These are phyloP conservation scores for Lyophyllum shimeji DNA, from an alignment of 768 basidiomycete species.

Conservation along the genomic window DNA sequence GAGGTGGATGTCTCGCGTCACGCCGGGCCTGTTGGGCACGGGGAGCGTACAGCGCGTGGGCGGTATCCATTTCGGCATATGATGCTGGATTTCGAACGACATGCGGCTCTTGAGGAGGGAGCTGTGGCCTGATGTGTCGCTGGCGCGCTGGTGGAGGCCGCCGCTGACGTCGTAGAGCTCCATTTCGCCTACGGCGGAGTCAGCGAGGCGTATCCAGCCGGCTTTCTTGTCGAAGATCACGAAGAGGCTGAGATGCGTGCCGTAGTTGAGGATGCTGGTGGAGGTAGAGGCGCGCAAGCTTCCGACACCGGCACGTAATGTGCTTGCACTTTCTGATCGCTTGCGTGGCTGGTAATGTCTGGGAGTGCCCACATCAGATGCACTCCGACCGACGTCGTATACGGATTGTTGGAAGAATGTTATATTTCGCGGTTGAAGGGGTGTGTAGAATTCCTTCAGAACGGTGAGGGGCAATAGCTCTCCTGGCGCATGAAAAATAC, in stretches of 20 bases:
- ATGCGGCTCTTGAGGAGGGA: constrained; percentile 36
- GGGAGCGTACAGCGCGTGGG: constrained; percentile 51
- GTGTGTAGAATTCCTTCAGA: constrained; percentile 82
- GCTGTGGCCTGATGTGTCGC: constrained; percentile 19
- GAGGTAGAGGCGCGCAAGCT: constrained; percentile 26
- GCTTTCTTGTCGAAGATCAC: constrained; percentile 88
- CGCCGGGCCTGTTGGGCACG: constrained; percentile 27
- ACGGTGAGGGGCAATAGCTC: constrained; percentile 1
- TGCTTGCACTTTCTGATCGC: constrained; percentile 41
- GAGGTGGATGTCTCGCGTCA: constrained; percentile 49
- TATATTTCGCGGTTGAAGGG: constrained; percentile 62
- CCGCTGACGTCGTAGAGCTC: constrained; percentile 51
- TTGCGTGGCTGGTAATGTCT: constrained; percentile 34
- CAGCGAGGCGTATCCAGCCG: constrained; percentile 75
- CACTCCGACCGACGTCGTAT: constrained; percentile 46
- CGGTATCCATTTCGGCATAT: constrained; percentile 49
- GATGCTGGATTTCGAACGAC: constrained; percentile 24
- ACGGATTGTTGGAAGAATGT: constrained; percentile 71
- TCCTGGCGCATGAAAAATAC: neutral
- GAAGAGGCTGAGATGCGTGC: constrained; percentile 76
- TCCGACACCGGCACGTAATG: constrained; percentile 31
- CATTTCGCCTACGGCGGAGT: constrained; percentile 80
- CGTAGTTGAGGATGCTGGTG: constrained; percentile 46
- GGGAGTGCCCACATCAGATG: constrained; percentile 37
- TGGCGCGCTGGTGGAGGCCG: constrained; percentile 24